Evolutionary conservation across 495 filamentous ascomycete species (phyloP), one percentile per base, ranked within the genome.

Genomic region (Hapsidospora chrysogenum): DNA sequence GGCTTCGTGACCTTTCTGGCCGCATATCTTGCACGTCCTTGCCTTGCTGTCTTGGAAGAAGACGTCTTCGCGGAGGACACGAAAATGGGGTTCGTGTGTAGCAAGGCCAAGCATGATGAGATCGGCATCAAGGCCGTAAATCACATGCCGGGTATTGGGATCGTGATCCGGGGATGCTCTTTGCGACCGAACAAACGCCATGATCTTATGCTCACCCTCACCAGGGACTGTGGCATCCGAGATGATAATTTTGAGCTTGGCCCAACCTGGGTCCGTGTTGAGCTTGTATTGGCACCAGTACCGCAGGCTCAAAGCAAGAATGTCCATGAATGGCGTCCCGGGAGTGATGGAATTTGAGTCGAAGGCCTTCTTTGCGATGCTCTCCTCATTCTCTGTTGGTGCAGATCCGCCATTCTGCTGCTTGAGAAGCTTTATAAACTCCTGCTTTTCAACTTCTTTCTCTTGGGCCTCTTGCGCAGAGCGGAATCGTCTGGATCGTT

Each of bases 171-270:
- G 81, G 19, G 80, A 83, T 23, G 76, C 66, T 42, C 89, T 78
- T 57, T 99, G 92, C 17, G 87, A 93, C 44, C 89, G 76, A 41
- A 99, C 70, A 48, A 96, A 99, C 29, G 93, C 74, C 89, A 99
- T 99, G 43, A 99, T 95, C 61, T 99, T 99, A 56, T 99, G 89
- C 53, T 99, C 89, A 51, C 89, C 89, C 57, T 99, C 89, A 45
- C 89, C 89, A 25, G 89, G 89, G 14, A 99, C 89, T 0, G 85
- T 92, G 26, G 89, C 85, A 62, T 99, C 89, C 5, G 89, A 96
- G 46, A 99, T 94, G 49, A 99, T 85, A 48, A 96, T 74, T 71
- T 96, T 96, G 51, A 94, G 71, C 60, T 86, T 85, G 40, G 78
- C 80, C 89, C 89, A 97, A n/a, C 75, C 78, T 16, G 89, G 85